A percentile compares a stretch with the other conserved stretches of the same genome.
phyloP scores from a whole-genome alignment of 108 stramenopile genomes.

The Nannochloropsis oceanica region DNA sequence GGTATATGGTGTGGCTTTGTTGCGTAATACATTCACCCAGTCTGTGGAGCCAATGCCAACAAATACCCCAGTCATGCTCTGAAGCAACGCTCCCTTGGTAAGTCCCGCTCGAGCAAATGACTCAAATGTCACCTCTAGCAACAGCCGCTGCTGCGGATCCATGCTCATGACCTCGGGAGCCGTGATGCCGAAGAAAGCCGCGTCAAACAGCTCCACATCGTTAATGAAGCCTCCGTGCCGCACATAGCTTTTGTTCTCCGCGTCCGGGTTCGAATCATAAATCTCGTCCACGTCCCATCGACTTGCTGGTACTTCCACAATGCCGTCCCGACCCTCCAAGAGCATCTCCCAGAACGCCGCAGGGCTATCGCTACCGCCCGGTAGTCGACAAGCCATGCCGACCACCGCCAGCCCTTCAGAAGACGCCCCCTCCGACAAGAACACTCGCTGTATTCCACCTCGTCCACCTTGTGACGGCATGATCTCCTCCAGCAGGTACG shows the following conservation, averaged over 20 bases:
- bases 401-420: constrained; percentile 18
- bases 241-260: neutral
- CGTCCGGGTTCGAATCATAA: neutral
- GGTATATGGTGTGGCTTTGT: neutral
- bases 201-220: constrained; percentile 25
- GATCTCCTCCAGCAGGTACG: neutral
- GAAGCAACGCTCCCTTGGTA: neutral
- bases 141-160: constrained; percentile 39
- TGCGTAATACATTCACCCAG: neutral
- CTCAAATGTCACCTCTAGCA: neutral
- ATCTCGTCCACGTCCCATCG: constrained; percentile 9
- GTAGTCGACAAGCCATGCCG: constrained; percentile 36
- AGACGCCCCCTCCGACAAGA: neutral
- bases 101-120: neutral
- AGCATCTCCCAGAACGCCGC: constrained; percentile 36
- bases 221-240: neutral
- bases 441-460: neutral
- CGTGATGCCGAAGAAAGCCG: constrained; percentile 26
- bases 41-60: neutral
- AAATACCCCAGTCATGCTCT: neutral
- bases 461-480: neutral
- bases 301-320: constrained; percentile 16
- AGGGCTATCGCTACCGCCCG: constrained; percentile 31
- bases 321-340: constrained; percentile 13
- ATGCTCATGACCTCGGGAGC: constrained; percentile 24